Evolutionary conservation across 768 basidiomycete genomes (phyloP).

Genomic region (Aureoboletus auriporus): DNA sequence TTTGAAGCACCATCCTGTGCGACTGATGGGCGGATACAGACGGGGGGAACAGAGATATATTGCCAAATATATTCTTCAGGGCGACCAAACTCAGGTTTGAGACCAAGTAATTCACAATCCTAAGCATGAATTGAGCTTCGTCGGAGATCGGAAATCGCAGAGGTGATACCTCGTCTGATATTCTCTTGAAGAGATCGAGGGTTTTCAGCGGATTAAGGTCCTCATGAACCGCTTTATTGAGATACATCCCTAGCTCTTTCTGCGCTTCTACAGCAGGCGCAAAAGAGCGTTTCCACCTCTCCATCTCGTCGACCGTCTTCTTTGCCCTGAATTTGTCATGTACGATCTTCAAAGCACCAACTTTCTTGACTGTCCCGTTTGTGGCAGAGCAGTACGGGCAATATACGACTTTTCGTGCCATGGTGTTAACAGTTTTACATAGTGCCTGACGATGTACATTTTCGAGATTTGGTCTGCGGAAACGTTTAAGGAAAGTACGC

Average conservation of each 20-base stretch:
- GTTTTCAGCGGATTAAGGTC: slow-evolving; percentile 95
- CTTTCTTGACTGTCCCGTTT: slow-evolving; percentile 96
- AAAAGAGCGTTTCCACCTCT: slow-evolving; percentile 83
- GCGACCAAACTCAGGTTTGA: slow-evolving; percentile 83
- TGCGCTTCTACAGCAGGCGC: slow-evolving; percentile 77
- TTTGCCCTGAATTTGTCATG: slow-evolving; percentile 97
- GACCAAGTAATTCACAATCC: slow-evolving; percentile 93
- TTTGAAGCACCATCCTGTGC: slow-evolving; percentile 97
- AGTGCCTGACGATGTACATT: slow-evolving; percentile 84
- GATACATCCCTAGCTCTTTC: slow-evolving; percentile 78
- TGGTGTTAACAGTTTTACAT: slow-evolving; percentile 79
- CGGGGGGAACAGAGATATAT: slow-evolving; percentile 96
- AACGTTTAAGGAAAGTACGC: slow-evolving; percentile 79
- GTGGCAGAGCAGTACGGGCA: slow-evolving; percentile 92
- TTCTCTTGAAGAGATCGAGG: slow-evolving; percentile 84
- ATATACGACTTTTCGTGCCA: slow-evolving; percentile 85
- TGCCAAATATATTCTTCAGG: slow-evolving; percentile 99
- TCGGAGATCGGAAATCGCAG: neutral
- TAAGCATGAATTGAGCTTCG: slow-evolving; percentile 27
- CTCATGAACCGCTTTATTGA: slow-evolving; percentile 86
- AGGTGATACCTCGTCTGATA: slow-evolving; percentile 77
- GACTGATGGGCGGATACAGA: slow-evolving; percentile 95
- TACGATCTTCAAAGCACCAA: slow-evolving; percentile 89
- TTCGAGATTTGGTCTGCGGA: slow-evolving; percentile 86
- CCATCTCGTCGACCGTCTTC: slow-evolving; percentile 86